A percentile compares a stretch with the other conserved stretches of the same genome.
phyloP scores from a whole-genome alignment of 805 yeast genomes.

The Ogataea parapolymorpha region DNA sequence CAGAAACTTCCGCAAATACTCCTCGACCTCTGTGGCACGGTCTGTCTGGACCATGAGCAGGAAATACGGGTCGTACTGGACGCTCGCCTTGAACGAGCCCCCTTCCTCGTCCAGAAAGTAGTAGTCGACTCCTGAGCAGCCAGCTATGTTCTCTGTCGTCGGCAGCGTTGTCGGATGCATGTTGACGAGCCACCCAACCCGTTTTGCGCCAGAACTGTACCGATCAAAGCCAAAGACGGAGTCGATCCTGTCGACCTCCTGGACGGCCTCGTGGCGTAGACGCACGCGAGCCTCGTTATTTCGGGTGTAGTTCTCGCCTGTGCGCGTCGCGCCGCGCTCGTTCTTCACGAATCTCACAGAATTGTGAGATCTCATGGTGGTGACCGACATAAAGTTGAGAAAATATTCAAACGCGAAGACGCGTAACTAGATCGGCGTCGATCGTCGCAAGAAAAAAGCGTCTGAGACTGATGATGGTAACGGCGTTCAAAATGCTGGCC shows the following conservation, averaged over 20 bases:
- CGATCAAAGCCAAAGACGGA: slow-evolving; percentile 85
- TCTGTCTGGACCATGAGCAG: slow-evolving; percentile 62
- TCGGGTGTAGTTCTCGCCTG: slow-evolving; percentile 3
- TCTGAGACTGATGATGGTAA: not conserved
- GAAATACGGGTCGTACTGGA: slow-evolving; percentile 85
- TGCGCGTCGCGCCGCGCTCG: slow-evolving; percentile 4
- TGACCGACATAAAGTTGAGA: slow-evolving; percentile 10
- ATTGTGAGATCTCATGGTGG: slow-evolving; percentile 6
- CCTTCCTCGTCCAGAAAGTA: slow-evolving; percentile 96
- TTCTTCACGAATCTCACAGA: slow-evolving; percentile 11
- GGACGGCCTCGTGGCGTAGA: slow-evolving; percentile 50
- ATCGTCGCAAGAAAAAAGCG: not conserved
- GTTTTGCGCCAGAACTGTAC: slow-evolving; percentile 64
- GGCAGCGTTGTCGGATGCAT: slow-evolving; percentile 85
- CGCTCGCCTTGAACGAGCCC: slow-evolving; percentile 85
- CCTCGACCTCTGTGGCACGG: slow-evolving; percentile 77
- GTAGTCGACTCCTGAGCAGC: slow-evolving; percentile 86
- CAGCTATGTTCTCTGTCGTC: slow-evolving; percentile 55
- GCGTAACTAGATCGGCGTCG: slow-evolving; percentile 7
- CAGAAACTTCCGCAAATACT: slow-evolving; percentile 63
- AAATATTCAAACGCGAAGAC: slow-evolving; percentile 10
- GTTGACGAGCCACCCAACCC: slow-evolving; percentile 88
- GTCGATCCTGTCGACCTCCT: slow-evolving; percentile 67
- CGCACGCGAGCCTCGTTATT: slow-evolving; percentile 12
- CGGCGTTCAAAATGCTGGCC: not conserved